Base-by-base conservation (phyloP, 495 filamentous ascomycete species). In the Entonaema liquescens region DNA sequence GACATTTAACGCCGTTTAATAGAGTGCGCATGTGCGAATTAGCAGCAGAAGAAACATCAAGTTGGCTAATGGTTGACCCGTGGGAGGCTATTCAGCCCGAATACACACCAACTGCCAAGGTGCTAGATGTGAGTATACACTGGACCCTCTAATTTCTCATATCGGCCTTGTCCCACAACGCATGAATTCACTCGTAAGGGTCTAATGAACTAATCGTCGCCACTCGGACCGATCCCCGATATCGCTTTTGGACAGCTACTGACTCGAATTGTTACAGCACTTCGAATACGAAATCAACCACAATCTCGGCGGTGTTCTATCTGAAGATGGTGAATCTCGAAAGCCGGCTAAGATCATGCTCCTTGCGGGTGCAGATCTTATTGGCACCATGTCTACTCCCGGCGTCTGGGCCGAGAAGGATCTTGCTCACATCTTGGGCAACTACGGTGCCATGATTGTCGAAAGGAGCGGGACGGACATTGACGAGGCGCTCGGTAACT, bases 401-500 rank as follows among this genome's bases (percentile, higher is more conserved):
- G 86, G 86, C 4, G 89, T 98, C 11, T 98, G 94, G 94, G 90
- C 88, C 40, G 83, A 90, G 50, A 86, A 89, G 60, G 94, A 98
- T 85, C 80, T 98, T 53, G 88, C 93, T 73, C 90, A 94, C 61
- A 97, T 97, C 70, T 84, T 98, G n/a, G 89, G 92, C 42, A 83
- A 87, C 77, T 97, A 92, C 76, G 94, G 94, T 25, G 89, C 91
- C 9, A 97, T 97, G 79, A 93, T 97, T 65, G 88, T 98, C 50
- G 93, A 98, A 79, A 89, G 94, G 40, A 89, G 87, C 42, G 94
- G 94, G n/a, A 95, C 93, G 17, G 92, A 95, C 71, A 90, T 95
- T 64, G 91, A 94, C 66, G 91, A 94, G 71, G 93, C 93, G 2
- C 82, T 95, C 21, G 88, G 89, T 26, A 88, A 85, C 50, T 82